Conservation (phyloP, 306 rosid genomes). For the Mimosa pudica region DNA sequence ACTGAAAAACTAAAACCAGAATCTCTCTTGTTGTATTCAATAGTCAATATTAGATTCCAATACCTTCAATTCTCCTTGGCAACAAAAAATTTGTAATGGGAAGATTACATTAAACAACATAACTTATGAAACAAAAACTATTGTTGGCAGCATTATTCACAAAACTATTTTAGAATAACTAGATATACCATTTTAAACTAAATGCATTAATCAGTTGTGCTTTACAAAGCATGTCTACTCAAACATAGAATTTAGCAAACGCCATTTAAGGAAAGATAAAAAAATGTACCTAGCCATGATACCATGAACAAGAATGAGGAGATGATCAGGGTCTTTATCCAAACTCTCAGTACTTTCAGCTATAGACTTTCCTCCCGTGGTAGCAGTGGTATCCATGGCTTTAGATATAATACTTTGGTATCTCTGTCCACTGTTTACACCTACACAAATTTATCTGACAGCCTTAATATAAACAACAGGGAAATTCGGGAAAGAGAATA, state of each 20-base stretch:
- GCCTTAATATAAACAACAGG: slow-evolving; percentile 28
- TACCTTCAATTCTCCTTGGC: neutral
- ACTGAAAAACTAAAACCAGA: slow-evolving; percentile 15
- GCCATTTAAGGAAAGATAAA: slow-evolving; percentile 22
- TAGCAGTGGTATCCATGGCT: slow-evolving; percentile 57
- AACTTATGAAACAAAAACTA: neutral
- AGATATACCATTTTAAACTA: neutral
- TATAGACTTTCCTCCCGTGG: slow-evolving; percentile 48
- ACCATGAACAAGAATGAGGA: slow-evolving; percentile 97
- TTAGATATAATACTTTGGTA: slow-evolving; percentile 58
- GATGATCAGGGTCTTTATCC: slow-evolving; percentile 74
- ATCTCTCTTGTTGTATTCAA: neutral
- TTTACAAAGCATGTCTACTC: slow-evolving; percentile 7
- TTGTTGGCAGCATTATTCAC: neutral
- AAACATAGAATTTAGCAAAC: slow-evolving; percentile 15
- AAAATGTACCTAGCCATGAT: slow-evolving; percentile 77
- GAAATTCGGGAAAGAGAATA: neutral
- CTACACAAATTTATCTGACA: slow-evolving; percentile 51
- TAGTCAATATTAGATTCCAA: neutral
- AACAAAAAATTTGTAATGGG: neutral
- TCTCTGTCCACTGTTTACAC: slow-evolving; percentile 53
- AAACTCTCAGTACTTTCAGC: slow-evolving; percentile 41
- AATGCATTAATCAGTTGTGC: slow-evolving; percentile 3
- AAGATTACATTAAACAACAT: neutral
- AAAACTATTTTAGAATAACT: neutral